Conservation (phyloP, 176 grass and related monocot genomes). For the Carex pumila region DNA sequence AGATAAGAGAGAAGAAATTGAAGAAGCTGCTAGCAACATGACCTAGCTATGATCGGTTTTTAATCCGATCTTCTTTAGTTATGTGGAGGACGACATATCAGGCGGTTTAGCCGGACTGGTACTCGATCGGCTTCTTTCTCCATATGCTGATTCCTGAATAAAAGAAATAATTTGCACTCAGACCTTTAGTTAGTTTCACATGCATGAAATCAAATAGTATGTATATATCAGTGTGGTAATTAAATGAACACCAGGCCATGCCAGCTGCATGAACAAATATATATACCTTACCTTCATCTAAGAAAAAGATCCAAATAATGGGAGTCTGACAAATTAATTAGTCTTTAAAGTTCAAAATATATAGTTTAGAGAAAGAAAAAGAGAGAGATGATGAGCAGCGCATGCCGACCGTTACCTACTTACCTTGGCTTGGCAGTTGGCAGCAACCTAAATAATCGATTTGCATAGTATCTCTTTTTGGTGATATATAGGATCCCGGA, state of each 20-base stretch:
- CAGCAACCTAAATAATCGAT: background rate
- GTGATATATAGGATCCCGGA: too few relatives aligned
- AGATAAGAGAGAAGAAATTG: background rate
- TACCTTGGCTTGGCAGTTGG: background rate
- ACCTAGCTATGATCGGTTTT: background rate
- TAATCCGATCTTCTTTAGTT: background rate
- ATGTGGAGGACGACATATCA: background rate
- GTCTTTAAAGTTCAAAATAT: background rate
- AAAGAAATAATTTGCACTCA: background rate
- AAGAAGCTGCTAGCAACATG: constrained; percentile 26
- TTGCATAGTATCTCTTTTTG: background rate
- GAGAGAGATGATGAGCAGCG: background rate
- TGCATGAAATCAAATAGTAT: background rate
- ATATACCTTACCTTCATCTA: background rate
- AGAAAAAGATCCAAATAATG: background rate
- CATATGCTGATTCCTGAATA: background rate
- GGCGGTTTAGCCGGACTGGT: background rate
- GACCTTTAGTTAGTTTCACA: background rate
- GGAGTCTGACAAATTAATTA: background rate
- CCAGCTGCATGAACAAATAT: background rate
- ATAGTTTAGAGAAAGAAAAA: background rate
- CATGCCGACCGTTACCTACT: background rate
- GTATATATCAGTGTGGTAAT: background rate
- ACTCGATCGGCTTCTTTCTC: background rate
- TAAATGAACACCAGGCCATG: background rate